Evolutionary conservation across 2,329 filamentous ascomycete species (phyloP), one percentile per base, ranked within the genome.

Genomic region (Trichoderma arundinaceum): DNA sequence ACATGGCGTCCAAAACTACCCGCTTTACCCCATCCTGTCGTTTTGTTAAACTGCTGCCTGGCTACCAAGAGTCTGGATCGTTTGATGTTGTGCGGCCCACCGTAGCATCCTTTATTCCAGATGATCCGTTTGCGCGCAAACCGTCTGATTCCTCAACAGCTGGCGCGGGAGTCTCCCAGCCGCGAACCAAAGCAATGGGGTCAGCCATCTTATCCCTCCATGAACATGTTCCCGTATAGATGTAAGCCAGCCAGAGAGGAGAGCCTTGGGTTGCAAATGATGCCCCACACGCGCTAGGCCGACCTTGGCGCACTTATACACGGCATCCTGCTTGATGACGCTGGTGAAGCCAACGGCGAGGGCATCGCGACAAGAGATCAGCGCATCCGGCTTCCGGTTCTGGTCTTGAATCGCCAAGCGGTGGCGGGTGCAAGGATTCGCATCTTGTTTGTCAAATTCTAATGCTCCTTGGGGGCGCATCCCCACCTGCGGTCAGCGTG

Each of bases 11-110:
- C 28, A 44, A 60, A 53, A 46, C 38, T 32, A 43, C 49, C 59
- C 28, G 59, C 59, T 54, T 53, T 46, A 28, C 59, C 49, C 57
- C 59, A 53, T 46, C 32, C 17, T 51, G 57, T 39, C 44, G 9
- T 28, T 49, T 17, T 44, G 7, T 63, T 63, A 63, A 63, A 54
- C 59, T 63, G 59, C 59, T 63, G 49, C 59, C 59, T 63, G 41
- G 59, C n/a, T 19, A 46, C 56, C 56, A 44, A 46, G 56, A 58
- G 56, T 48, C 41, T 58, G 56, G 59, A 53, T 51, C 28, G 59
- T 63, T 53, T 46, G 59, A 46, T 48, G 48, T 52, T 43, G 4
- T n/a, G 4, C 5, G 57, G 33, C 19, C 57, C 57, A 60, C 44
- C 17, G 17, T 10, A 22, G n/a, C 15, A 48, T 49, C 19, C 13